phyloP scores from a whole-genome alignment of 2,329 filamentous ascomycete species.

The Monilinia fructicola region DNA sequence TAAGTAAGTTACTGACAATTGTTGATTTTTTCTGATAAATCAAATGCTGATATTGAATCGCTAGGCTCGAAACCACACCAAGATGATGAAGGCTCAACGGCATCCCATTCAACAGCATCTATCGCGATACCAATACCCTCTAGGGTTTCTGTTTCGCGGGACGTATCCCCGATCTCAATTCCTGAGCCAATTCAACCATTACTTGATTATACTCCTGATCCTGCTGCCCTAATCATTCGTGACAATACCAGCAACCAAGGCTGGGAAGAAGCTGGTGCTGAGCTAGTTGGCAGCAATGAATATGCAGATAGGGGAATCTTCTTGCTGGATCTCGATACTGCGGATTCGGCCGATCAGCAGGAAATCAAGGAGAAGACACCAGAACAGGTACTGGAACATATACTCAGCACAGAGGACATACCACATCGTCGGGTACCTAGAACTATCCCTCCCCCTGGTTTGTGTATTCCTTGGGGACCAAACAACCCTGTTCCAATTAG shows the following conservation, averaged over 20 bases:
- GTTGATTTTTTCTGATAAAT: background rate
- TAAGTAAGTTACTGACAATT: background rate
- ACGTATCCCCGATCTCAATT: background rate
- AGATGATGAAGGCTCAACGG: background rate
- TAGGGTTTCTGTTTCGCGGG: background rate
- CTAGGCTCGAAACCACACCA: background rate
- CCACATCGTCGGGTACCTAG: background rate
- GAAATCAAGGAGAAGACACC: too few species aligned
- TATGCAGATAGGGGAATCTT: background rate
- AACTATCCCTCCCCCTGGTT: background rate
- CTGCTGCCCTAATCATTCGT: background rate
- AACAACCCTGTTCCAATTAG: background rate
- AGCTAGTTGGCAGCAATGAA: rapidly evolving
- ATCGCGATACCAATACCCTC: background rate
- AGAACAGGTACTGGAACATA: background rate
- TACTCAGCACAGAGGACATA: background rate
- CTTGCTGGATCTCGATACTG: background rate
- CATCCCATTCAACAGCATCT: too few species aligned
- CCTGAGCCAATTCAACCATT: too few species aligned
- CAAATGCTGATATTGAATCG: background rate
- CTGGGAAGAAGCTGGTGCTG: background rate
- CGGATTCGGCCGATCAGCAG: background rate
- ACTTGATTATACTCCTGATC: too few species aligned
- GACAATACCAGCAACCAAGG: background rate
- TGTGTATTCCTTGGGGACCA: background rate